Percentiles rank a stretch among this genome's conserved stretches.
Evolutionary conservation across 257 asterid species (phyloP).

Genomic region (Plantago ovata): DNA sequence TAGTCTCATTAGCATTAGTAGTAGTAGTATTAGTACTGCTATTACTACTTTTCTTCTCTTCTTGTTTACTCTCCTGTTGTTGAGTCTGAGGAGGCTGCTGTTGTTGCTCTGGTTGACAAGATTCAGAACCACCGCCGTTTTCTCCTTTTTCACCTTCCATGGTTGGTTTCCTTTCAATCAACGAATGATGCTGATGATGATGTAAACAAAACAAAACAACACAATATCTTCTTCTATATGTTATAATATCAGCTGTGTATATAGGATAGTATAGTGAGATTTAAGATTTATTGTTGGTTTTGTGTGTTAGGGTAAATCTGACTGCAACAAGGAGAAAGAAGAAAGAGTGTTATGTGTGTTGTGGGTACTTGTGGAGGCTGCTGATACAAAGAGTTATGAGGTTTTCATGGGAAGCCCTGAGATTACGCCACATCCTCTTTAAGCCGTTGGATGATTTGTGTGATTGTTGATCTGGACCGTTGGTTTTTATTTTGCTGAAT

Average conservation of each 20-base stretch:
- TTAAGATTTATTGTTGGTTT: too few species aligned
- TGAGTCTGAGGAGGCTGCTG: too few species aligned
- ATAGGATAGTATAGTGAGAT: too few species aligned
- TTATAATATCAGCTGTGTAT: too few species aligned
- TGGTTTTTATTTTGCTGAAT: background rate
- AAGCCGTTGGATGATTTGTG: constrained; percentile 35
- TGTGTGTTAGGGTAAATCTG: constrained; percentile 36
- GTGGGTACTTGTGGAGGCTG: constrained; percentile 41
- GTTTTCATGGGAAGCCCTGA: constrained; percentile 55
- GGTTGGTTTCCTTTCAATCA: constrained; percentile 48
- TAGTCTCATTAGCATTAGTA: constrained; percentile 2
- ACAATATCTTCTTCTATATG: too few species aligned
- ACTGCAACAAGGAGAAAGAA: too few species aligned
- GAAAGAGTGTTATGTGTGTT: constrained; percentile 7
- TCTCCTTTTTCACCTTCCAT: background rate
- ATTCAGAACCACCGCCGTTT: constrained; percentile 24
- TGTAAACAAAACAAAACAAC: too few species aligned
- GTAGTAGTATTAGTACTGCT: constrained; percentile 19
- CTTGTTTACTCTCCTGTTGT: constrained; percentile 2
- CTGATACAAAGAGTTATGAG: constrained; percentile 25
- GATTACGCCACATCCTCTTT: constrained; percentile 28
- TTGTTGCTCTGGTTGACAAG: constrained; percentile 28
- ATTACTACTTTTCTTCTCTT: too few species aligned
- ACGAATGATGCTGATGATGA: constrained; percentile 17
- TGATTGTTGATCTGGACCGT: constrained; percentile 28